These are phyloP conservation scores for Microstroma glucosiphilum DNA, from an alignment of 1,284 basidiomycete genomes.

Conservation along the genomic window DNA sequence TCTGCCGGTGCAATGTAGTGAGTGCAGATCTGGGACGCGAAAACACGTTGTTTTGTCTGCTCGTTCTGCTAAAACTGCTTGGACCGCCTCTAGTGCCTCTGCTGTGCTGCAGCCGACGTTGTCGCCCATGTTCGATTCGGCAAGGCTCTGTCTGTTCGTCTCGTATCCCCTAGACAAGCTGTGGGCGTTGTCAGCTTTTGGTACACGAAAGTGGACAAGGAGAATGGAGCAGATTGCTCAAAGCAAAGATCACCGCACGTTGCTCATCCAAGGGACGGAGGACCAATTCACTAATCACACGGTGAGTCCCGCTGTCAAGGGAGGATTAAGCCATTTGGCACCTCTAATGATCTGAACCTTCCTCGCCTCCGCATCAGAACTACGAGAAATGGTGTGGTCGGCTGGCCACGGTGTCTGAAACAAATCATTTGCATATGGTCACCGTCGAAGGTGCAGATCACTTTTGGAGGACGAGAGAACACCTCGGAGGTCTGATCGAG, in stretches of 20 bases:
- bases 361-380: not conserved
- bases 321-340: not conserved
- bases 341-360: not conserved
- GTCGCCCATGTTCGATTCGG: not conserved
- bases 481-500: not conserved
- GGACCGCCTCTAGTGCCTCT: not conserved
- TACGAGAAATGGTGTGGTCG: not conserved
- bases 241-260: not conserved
- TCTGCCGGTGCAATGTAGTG: slow-evolving; percentile 7
- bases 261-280: not conserved
- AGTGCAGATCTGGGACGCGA: too few species aligned
- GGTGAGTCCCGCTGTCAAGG: not conserved
- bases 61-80: too few species aligned
- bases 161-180: slow-evolving; percentile 3
- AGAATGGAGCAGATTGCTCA: not conserved
- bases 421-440: not conserved
- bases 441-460: slow-evolving; percentile 4
- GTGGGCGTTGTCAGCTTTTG: slow-evolving; percentile 2
- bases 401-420: not conserved
- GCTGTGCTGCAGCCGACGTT: not conserved
- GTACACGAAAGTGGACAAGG: not conserved
- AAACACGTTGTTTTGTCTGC: too few species aligned
- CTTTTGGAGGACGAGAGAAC: not conserved
- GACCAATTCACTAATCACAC: slow-evolving; percentile 2
- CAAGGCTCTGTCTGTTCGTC: not conserved